Evolutionary conservation across 2,329 filamentous ascomycete genomes (phyloP).

Genomic region (Penicillium sp.): DNA sequence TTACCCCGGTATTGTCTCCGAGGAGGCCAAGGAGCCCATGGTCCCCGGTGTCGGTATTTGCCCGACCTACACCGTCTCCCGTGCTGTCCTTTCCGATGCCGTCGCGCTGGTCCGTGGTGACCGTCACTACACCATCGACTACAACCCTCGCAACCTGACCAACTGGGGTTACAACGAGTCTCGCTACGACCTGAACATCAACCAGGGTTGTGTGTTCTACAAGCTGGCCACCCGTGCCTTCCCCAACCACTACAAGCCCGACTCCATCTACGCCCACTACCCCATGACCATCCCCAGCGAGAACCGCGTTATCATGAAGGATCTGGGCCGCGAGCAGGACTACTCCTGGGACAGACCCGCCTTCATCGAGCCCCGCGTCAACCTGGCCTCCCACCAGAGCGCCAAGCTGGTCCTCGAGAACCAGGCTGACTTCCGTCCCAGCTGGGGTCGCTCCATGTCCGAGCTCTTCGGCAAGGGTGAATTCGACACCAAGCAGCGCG

Average conservation of each 20-base stretch:
- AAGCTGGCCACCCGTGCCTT: slow-evolving; percentile 80
- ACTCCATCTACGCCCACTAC: slow-evolving; percentile 81
- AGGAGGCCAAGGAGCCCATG: slow-evolving; percentile 75
- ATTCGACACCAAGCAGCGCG: slow-evolving; percentile 54
- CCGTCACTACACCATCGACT: slow-evolving; percentile 77
- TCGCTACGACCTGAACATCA: slow-evolving; percentile 70
- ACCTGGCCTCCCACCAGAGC: slow-evolving; percentile 63
- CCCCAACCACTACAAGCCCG: slow-evolving; percentile 73
- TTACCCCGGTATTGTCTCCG: slow-evolving; percentile 76
- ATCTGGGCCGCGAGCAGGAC: slow-evolving; percentile 65
- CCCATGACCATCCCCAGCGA: slow-evolving; percentile 71
- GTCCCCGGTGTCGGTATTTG: slow-evolving; percentile 72
- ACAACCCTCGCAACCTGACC: slow-evolving; percentile 71
- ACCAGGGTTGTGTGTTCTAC: slow-evolving; percentile 83
- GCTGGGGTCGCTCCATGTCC: slow-evolving; percentile 66
- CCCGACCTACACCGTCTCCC: slow-evolving; percentile 74
- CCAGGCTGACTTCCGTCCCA: slow-evolving; percentile 62
- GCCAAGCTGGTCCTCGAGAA: slow-evolving; percentile 65
- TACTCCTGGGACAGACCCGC: slow-evolving; percentile 70
- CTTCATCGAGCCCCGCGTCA: slow-evolving; percentile 53
- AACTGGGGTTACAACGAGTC: slow-evolving; percentile 83
- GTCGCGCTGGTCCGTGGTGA: slow-evolving; percentile 78
- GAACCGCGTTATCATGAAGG: slow-evolving; percentile 69
- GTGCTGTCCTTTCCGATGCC: slow-evolving; percentile 75
- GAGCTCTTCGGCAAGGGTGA: slow-evolving; percentile 63